Conservation (phyloP, 1,284 basidiomycete genomes). For the Fomitiporia mediterranea region DNA sequence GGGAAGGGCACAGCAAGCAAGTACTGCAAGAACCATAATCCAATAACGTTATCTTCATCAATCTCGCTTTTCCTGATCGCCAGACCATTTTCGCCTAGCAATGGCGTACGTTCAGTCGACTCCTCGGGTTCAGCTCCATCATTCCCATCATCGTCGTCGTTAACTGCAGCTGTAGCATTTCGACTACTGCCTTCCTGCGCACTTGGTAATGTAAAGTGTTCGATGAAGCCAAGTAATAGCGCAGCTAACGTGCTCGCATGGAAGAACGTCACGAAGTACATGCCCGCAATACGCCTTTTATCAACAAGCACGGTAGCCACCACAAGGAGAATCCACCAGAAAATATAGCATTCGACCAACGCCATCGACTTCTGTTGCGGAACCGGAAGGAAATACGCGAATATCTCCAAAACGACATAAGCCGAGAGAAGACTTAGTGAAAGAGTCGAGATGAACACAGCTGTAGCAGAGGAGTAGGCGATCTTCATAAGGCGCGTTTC, state of each 20-base stretch:
- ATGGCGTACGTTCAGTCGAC: slow-evolving; percentile 44
- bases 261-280: slow-evolving; percentile 44
- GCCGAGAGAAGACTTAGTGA: slow-evolving; percentile 48
- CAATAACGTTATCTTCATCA: slow-evolving; percentile 36
- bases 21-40: slow-evolving; percentile 64
- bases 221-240: slow-evolving; percentile 40
- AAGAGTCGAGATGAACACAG: slow-evolving; percentile 46
- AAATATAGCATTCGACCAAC: slow-evolving; percentile 29
- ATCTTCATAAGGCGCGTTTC: slow-evolving; percentile 37
- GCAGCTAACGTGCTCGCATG: slow-evolving; percentile 48
- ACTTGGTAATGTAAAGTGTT: slow-evolving; percentile 30
- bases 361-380: slow-evolving; percentile 30
- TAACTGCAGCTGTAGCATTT: background rate
- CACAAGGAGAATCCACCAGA: slow-evolving; percentile 36
- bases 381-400: slow-evolving; percentile 28
- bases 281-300: slow-evolving; percentile 27
- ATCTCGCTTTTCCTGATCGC: slow-evolving; percentile 26
- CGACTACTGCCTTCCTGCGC: slow-evolving; percentile 18
- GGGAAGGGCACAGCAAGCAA: slow-evolving; percentile 54
- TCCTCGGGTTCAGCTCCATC: slow-evolving; percentile 33
- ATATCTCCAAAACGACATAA: slow-evolving; percentile 35
- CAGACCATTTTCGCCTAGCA: slow-evolving; percentile 34
- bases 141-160: slow-evolving; percentile 26
- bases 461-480: slow-evolving; percentile 51
- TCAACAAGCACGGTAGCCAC: slow-evolving; percentile 28